Percentiles rank a stretch among this genome's conserved stretches.
Evolutionary conservation across 73 alveolate genomes (phyloP).

Genomic region (Paramecium sonneborni): DNA sequence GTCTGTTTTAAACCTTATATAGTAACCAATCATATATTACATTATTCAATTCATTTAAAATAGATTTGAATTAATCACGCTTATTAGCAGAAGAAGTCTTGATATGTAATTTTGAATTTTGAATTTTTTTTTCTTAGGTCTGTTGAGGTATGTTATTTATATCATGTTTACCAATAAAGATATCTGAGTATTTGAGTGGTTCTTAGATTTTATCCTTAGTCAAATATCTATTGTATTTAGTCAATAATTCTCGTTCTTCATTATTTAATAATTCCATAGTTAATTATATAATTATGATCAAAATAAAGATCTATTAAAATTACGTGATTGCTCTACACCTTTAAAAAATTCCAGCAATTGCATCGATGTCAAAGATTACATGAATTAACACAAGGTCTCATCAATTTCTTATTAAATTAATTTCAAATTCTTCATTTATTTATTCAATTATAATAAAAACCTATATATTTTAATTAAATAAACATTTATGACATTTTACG

Average conservation of each 20-base stretch:
- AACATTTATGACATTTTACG: not conserved
- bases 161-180: not conserved
- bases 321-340: not conserved
- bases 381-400: not conserved
- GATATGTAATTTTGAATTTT: not conserved
- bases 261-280: slow-evolving; percentile 14
- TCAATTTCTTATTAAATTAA: not conserved
- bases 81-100: not conserved
- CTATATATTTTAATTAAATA: not conserved
- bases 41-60: not conserved
- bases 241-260: not conserved
- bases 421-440: not conserved
- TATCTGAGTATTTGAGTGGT: not conserved
- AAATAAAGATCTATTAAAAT: not conserved
- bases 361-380: not conserved
- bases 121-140: not conserved
- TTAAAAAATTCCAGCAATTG: not conserved
- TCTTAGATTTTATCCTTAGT: not conserved
- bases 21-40: not conserved
- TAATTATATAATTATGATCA: not conserved
- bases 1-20: not conserved
- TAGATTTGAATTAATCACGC: not conserved
- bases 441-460: not conserved
- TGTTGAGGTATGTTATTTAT: not conserved
- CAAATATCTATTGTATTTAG: not conserved